These are phyloP conservation scores for Saccharomycopsis sp. DNA, from an alignment of 805 yeast species.

Conservation along the genomic window DNA sequence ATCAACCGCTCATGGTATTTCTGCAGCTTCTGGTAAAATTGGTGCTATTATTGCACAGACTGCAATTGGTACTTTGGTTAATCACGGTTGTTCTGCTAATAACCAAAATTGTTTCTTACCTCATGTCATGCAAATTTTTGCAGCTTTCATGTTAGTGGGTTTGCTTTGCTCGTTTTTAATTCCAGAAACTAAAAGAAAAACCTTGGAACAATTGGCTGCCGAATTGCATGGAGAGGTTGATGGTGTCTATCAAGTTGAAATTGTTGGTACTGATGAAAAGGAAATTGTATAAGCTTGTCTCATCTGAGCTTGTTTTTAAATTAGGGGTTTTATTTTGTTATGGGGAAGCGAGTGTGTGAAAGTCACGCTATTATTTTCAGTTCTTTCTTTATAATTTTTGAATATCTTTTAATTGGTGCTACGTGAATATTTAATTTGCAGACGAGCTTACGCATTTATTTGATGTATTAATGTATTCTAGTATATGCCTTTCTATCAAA, in stretches of 20 bases:
- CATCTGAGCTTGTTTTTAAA: not conserved
- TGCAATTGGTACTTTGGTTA: slow-evolving; percentile 73
- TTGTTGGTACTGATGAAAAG: not conserved
- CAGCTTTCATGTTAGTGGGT: slow-evolving; percentile 86
- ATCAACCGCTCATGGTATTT: slow-evolving; percentile 92
- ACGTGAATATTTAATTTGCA: too few species aligned
- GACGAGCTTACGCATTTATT: too few species aligned
- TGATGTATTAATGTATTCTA: too few species aligned
- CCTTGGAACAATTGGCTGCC: slow-evolving; percentile 78
- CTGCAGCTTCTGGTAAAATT: slow-evolving; percentile 87
- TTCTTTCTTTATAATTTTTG: too few species aligned
- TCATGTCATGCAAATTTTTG: slow-evolving; percentile 91
- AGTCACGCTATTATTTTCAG: too few species aligned
- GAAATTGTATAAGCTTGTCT: not conserved
- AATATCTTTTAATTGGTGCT: too few species aligned
- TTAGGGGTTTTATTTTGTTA: too few species aligned
- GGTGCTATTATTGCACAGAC: slow-evolving; percentile 93
- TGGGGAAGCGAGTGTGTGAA: too few species aligned
- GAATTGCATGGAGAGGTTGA: slow-evolving; percentile 76
- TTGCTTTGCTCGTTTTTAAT: slow-evolving; percentile 54
- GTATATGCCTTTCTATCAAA: too few species aligned
- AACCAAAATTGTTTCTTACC: slow-evolving; percentile 72
- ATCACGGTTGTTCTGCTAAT: slow-evolving; percentile 66
- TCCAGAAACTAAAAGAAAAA: slow-evolving; percentile 90
- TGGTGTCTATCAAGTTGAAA: not conserved